A percentile compares a stretch with the other conserved stretches of the same genome.
Evolutionary conservation across 495 filamentous ascomycete species (phyloP).

Genomic region (Ascobolus immersus): DNA sequence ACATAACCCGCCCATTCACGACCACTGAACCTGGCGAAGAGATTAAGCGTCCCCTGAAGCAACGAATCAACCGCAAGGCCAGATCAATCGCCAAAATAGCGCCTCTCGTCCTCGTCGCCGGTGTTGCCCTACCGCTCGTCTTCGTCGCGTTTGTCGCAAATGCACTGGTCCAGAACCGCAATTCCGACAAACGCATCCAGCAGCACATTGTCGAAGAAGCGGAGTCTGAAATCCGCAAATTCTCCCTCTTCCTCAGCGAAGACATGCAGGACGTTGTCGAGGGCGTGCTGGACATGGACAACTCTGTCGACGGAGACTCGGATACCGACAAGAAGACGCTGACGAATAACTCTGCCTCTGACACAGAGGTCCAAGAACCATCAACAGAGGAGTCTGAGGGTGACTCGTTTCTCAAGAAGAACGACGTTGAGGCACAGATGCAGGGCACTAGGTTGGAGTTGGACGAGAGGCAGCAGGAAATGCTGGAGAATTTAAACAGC

Average conservation of each 20-base stretch:
- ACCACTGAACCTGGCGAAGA: conserved; percentile 16
- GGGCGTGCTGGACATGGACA: conserved; percentile 23
- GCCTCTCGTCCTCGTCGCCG: conserved; percentile 35
- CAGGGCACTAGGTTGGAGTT: no score
- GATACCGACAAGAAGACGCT: no score
- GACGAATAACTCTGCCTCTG: background rate
- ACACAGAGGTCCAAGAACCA: no score
- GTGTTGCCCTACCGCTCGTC: conserved; percentile 41
- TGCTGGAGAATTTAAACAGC: conserved; percentile 50
- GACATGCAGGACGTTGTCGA: conserved; percentile 47
- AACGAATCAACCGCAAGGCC: conserved; percentile 13
- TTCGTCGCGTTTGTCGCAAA: conserved; percentile 46
- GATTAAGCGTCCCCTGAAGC: conserved; percentile 15
- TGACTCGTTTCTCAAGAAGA: no score
- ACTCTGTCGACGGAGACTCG: background rate
- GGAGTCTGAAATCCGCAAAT: conserved; percentile 28
- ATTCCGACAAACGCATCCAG: conserved; percentile 44
- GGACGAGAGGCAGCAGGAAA: conserved; percentile 66
- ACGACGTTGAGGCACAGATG: no score
- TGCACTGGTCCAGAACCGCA: conserved; percentile 43
- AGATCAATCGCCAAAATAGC: conserved; percentile 18
- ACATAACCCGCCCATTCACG: conserved; percentile 36
- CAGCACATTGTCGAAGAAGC: conserved; percentile 48
- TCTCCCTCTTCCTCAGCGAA: conserved; percentile 43
- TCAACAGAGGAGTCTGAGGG: no score